Conservation (phyloP, 2,329 filamentous ascomycete species). For the Verticillium dahliae region DNA sequence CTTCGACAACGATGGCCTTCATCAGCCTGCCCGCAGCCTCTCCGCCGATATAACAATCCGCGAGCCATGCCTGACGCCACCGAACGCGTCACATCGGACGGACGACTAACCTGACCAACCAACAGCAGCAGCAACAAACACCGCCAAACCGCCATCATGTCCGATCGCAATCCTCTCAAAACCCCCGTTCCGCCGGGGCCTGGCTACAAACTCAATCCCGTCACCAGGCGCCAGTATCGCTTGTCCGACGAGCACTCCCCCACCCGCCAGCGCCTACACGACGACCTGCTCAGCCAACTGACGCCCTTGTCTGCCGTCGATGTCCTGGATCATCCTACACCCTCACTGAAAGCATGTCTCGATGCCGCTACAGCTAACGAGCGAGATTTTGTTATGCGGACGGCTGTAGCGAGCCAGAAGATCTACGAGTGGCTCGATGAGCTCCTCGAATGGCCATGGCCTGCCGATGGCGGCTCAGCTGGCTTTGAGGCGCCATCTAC, state of each 20-base stretch:
- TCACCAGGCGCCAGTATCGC: conserved; percentile 30
- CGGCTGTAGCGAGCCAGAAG: conserved; percentile 63
- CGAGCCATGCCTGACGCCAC: neutral
- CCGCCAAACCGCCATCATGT: conserved; percentile 17
- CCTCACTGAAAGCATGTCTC: conserved; percentile 51
- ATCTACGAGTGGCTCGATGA: conserved; percentile 70
- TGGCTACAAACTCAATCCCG: conserved; percentile 25
- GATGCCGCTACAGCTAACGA: conserved; percentile 57
- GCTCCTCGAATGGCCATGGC: conserved; percentile 55
- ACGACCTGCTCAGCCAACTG: conserved; percentile 57
- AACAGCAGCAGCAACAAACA: conserved; percentile 6
- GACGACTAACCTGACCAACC: conserved; percentile 7
- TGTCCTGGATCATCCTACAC: conserved; percentile 48
- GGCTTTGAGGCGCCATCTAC: conserved; percentile 46
- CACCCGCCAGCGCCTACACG: conserved; percentile 36
- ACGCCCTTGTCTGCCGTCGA: conserved; percentile 55
- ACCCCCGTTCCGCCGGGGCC: conserved; percentile 22
- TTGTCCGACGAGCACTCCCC: conserved; percentile 34
- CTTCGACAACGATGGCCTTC: conserved; percentile 1
- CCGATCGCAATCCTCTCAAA: conserved; percentile 22
- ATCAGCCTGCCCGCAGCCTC: neutral
- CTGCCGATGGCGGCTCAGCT: conserved; percentile 35
- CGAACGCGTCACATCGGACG: conserved; percentile 1
- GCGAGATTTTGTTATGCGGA: conserved; percentile 63
- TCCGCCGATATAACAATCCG: neutral